These are phyloP conservation scores for Kurtzmaniella quercitrusa DNA, from an alignment of 1,139 yeast genomes.

Conservation along the genomic window DNA sequence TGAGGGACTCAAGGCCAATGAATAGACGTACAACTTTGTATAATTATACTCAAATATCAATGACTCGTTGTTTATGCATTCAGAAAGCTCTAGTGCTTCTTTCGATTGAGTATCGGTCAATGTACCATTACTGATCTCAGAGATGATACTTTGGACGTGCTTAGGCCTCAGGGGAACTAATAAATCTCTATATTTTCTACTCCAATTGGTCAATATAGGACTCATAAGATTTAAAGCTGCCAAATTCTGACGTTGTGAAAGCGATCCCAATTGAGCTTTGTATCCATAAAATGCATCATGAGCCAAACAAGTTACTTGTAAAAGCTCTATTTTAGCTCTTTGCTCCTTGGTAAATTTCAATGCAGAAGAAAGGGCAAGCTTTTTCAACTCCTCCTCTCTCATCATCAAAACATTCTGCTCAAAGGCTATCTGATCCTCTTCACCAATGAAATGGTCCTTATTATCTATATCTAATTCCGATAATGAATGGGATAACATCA, in stretches of 20 bases:
- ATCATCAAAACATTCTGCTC: conserved; percentile 30
- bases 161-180: conserved; percentile 44
- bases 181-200: conserved; percentile 53
- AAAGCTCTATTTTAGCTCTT: conserved; percentile 71
- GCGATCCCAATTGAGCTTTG: conserved; percentile 50
- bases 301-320: conserved; percentile 77
- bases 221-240: conserved; percentile 68
- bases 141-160: conserved; percentile 30
- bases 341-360: conserved; percentile 57
- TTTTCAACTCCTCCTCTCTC: conserved; percentile 35
- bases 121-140: conserved; percentile 11
- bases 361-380: conserved; percentile 17
- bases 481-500: conserved; percentile 64
- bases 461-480: conserved; percentile 58
- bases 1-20: conserved; percentile 68
- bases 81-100: conserved; percentile 32
- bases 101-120: conserved; percentile 17
- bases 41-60: conserved; percentile 80
- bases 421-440: conserved; percentile 24
- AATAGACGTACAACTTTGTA: conserved; percentile 76
- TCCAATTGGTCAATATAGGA: conserved; percentile 79
- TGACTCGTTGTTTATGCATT: conserved; percentile 60
- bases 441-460: conserved; percentile 35
- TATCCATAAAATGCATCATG: conserved; percentile 78
- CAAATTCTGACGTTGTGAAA: conserved; percentile 62